These are phyloP conservation scores for Suillus americanus DNA, from an alignment of 768 basidiomycete genomes.

Conservation along the genomic window DNA sequence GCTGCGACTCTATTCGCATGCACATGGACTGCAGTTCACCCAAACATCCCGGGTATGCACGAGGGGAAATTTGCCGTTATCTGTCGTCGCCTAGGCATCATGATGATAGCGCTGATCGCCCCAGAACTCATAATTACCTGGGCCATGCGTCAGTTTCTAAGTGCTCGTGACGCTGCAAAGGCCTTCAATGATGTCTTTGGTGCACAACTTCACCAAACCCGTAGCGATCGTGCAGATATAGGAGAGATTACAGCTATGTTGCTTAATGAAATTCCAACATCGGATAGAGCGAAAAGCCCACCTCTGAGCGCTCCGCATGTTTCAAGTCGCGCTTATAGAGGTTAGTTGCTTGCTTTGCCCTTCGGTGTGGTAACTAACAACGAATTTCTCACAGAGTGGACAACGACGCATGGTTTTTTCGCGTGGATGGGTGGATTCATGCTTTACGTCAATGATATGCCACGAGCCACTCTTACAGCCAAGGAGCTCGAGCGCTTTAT, in stretches of 20 bases:
- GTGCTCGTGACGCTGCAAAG: constrained; percentile 10
- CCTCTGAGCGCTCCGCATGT: background rate
- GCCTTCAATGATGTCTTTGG: background rate
- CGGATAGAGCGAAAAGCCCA: background rate
- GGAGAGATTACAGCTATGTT: background rate
- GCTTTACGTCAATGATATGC: background rate
- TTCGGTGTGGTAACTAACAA: background rate
- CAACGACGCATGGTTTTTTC: constrained; percentile 18
- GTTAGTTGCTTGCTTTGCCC: background rate
- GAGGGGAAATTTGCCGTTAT: constrained; percentile 7
- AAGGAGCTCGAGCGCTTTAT: background rate
- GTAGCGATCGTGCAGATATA: background rate
- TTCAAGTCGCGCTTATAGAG: background rate
- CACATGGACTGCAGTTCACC: constrained; percentile 28
- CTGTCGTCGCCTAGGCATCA: constrained; percentile 14
- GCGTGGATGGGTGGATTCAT: constrained; percentile 24
- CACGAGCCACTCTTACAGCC: constrained; percentile 3
- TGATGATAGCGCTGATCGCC: constrained; percentile 22
- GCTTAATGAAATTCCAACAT: background rate
- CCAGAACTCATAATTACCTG: constrained; percentile 31
- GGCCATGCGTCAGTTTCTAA: constrained; percentile 27
- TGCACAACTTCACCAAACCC: background rate
- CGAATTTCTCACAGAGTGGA: background rate
- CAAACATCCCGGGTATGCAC: constrained; percentile 27
- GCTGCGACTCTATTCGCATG: constrained; percentile 29